These are phyloP conservation scores for Fusarium sororula DNA, from an alignment of 2,329 filamentous ascomycete species.

Conservation along the genomic window DNA sequence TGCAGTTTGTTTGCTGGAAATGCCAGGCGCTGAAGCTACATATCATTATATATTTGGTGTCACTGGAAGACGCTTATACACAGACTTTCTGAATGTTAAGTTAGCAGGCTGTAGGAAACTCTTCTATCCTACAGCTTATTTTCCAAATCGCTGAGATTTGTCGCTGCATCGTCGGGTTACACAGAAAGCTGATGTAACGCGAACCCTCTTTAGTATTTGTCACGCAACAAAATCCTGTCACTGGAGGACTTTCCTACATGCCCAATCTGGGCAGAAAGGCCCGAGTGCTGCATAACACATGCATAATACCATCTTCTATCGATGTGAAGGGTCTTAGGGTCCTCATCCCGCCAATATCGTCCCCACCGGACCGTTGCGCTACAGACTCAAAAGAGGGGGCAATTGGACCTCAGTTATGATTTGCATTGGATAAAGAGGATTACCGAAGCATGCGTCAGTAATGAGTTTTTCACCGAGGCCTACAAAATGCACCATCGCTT, in stretches of 20 bases:
- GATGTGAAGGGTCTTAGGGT: not conserved
- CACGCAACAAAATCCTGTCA: too few species aligned
- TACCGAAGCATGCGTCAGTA: constrained; percentile 6
- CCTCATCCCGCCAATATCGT: not conserved
- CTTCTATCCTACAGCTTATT: accelerated
- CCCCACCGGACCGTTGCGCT: not conserved
- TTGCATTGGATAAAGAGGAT: not conserved
- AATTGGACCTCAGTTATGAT: accelerated
- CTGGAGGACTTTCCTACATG: not conserved
- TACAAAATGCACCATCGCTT: not conserved
- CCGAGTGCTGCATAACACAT: not conserved
- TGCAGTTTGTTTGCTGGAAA: too few species aligned
- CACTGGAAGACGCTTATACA: too few species aligned
- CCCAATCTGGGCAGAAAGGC: not conserved
- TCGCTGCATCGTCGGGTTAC: not conserved
- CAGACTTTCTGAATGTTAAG: accelerated
- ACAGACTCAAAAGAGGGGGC: not conserved
- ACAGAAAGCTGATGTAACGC: not conserved
- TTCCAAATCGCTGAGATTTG: not conserved
- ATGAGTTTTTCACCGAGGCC: not conserved
- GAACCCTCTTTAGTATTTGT: not conserved
- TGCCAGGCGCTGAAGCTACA: too few species aligned
- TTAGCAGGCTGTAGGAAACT: accelerated
- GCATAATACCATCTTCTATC: not conserved
- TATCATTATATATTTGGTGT: too few species aligned